Evolutionary conservation across 2,329 filamentous ascomycete species (phyloP), one percentile per base, ranked within the genome.

Genomic region (Trichoderma sp.): DNA sequence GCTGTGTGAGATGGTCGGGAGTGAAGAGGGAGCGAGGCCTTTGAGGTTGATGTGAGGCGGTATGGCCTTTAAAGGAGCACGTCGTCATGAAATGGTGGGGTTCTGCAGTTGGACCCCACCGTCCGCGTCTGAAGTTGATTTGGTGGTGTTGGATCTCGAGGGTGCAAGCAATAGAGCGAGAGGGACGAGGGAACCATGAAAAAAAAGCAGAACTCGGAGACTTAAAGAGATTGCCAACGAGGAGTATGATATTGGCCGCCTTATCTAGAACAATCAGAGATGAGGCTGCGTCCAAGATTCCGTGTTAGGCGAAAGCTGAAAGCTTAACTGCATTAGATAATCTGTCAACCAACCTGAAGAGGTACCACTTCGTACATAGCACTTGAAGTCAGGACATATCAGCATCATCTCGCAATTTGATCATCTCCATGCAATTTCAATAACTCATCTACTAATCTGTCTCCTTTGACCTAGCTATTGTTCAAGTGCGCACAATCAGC

Each of bases 21-120:
- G 44, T 34, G 26, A 39, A 51, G 28, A 2, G 45, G 30, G 5
- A 17, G 50, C 41, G 52, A 57, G 52, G 39, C 28, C 28, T 26
- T 17, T 10, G 24, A 34, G 28, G 45, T 39, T 19, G 15, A 28
- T 30, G 41, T 44, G 56, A 63, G 60, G 60, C 60, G 60, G 60
- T 63, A 63, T 63, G 30, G 5, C 41, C 41, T 63, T 63, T 63
- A 55, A 47, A 63, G 60, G 60, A 55, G 60, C 60, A 26, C 47
- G 47, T 62, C 60, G 60, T 55, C 60, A 63, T 63, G 54, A n/a
- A 2, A 57, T 64, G 61, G 61, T 64, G 61, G 61, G 61, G 61
- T 64, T 14, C 45, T 47, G 43, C 44, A 15, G 41, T 54, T 52
- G 12, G 48, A 63, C 60, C 60, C 60, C 60, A 63, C 60, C 19